Base-by-base conservation (phyloP, 1,139 yeast genomes). In the Blastobotrys persicus region DNA sequence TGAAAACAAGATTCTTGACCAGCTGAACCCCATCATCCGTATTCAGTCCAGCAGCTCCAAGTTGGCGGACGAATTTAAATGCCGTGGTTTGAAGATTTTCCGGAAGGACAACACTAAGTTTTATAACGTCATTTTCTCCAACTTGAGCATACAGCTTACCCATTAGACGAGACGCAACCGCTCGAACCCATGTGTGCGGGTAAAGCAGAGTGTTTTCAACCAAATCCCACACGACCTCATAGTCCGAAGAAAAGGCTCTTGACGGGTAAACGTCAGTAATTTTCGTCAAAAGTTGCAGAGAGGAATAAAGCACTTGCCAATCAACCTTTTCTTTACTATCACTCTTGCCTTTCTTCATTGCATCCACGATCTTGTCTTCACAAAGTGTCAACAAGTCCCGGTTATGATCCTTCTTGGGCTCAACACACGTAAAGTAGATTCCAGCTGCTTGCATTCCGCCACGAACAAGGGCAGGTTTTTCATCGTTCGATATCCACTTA, bases 151-250 rank as follows among this genome's bases (percentile, higher is more conserved):
- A 69, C 43, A 84, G 64, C 2, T 70, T 63, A 1, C 83, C 81
- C 37, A 83, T 66, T 43, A 88, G 71, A 46, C 91, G 74, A n/a
- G 85, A 72, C 0, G 95, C 71, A 3, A 79, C 72, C 49, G 86
- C 73, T 61, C 98, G 80, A 11, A 91, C 85, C 98, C 98, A 91
- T 0, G 95, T 77, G 65, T 91, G 98, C 1, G 97, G 97, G 65
- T 80, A 92, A 47, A 91, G 71, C 54, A 89, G 71, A 20, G 81
- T 70, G 11, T 75, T 76, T 26, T 80, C 73, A 4, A 85, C 70
- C 17, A 69, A 66, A 11, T 64, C 61, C 92, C 94, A 85, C 11
- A 78, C 58, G 1, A 42, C 44, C 33, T 66, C 72, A 52, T 59
- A 57, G 14, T 58, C 59, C 6, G 46, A 37, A 2, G 57, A 42